phyloP scores from a whole-genome alignment of 345 rosid species.

The Camelina neglecta region DNA sequence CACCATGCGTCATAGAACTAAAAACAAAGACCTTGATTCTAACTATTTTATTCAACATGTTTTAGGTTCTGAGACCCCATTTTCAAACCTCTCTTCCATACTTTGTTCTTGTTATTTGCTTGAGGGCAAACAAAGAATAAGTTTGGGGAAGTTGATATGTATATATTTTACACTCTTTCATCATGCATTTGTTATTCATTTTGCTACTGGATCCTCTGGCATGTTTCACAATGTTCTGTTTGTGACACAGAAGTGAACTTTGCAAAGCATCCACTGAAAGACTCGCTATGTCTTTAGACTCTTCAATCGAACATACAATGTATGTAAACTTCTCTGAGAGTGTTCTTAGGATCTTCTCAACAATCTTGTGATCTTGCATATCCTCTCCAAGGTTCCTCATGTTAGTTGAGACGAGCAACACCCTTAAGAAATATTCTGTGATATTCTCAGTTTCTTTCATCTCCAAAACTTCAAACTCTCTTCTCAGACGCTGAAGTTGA shows the following conservation, averaged over 20 bases:
- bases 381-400: neutral
- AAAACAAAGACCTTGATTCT: no score
- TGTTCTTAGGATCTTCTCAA: neutral
- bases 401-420: neutral
- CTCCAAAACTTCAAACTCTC: neutral
- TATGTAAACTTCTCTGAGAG: neutral
- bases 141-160: no score
- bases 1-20: no score
- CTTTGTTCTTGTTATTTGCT: no score
- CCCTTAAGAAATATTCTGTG: neutral
- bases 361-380: neutral
- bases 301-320: neutral
- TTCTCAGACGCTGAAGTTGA: neutral
- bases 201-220: no score
- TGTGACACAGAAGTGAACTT: neutral
- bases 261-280: neutral
- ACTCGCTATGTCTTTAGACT: neutral
- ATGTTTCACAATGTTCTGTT: no score
- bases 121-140: no score
- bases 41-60: no score
- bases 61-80: no score
- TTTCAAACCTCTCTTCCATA: no score
- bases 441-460: neutral
- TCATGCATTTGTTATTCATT: no score
- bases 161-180: no score